Conservation (phyloP, 306 rosid species). For the Vigna reflexopilosa region DNA sequence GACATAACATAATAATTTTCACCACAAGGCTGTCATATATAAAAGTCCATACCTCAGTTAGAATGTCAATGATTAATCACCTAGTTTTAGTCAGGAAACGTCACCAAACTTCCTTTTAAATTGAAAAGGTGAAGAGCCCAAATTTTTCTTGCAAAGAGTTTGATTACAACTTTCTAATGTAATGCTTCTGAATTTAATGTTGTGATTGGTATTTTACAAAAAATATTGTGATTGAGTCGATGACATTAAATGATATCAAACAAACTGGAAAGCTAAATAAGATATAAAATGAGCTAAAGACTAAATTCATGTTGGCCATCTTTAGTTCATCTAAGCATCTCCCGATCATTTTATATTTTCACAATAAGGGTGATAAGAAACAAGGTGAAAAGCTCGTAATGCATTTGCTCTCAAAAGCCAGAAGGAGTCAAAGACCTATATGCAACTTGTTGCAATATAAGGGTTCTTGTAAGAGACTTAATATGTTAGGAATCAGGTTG, state of each 20-base stretch:
- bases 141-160: slow-evolving; percentile 11
- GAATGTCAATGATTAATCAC: not conserved
- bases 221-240: not conserved
- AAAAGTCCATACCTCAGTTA: not conserved
- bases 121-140: slow-evolving; percentile 4
- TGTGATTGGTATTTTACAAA: not conserved
- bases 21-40: slow-evolving; percentile 2
- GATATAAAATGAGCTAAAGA: too few relatives aligned
- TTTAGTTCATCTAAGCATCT: not conserved
- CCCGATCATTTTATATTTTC: not conserved
- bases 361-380: slow-evolving; percentile 3
- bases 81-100: not conserved
- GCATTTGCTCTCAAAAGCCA: slow-evolving; percentile 20
- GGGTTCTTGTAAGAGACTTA: slow-evolving; percentile 33
- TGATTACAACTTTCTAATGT: slow-evolving; percentile 22
- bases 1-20: slow-evolving; percentile 2
- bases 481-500: not conserved
- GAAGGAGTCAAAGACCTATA: slow-evolving; percentile 23
- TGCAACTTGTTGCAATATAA: slow-evolving; percentile 6
- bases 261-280: too few relatives aligned
- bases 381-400: not conserved
- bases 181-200: not conserved
- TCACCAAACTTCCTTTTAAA: slow-evolving; percentile 6
- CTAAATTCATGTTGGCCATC: too few relatives aligned
- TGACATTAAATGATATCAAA: not conserved